Conservation (phyloP, 2,329 filamentous ascomycete genomes). For the Aspergillus sp. region DNA sequence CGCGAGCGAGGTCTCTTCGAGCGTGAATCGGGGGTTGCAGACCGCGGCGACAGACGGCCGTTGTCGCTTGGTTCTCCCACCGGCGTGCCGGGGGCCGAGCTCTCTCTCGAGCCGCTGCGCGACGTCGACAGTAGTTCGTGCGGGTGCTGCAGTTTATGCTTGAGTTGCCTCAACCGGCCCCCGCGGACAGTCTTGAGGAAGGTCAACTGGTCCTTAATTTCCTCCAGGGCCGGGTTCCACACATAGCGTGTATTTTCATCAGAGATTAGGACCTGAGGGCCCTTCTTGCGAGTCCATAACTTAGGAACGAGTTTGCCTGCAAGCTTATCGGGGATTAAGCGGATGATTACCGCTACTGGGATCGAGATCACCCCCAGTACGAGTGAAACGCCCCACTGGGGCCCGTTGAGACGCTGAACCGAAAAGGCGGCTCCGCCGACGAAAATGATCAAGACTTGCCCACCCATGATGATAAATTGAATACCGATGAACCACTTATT, state of each 20-base stretch:
- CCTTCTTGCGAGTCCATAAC: slow-evolving; percentile 28
- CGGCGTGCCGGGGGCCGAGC: slow-evolving; percentile 47
- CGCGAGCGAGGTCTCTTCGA: slow-evolving; percentile 44
- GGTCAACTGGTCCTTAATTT: slow-evolving; percentile 54
- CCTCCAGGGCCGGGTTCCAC: slow-evolving; percentile 54
- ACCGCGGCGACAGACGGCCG: slow-evolving; percentile 24
- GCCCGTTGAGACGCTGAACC: slow-evolving; percentile 50
- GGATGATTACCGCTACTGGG: slow-evolving; percentile 54
- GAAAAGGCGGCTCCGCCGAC: slow-evolving; percentile 60
- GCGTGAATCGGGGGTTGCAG: slow-evolving; percentile 47
- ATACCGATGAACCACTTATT: slow-evolving; percentile 50
- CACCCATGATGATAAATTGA: slow-evolving; percentile 56
- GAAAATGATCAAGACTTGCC: slow-evolving; percentile 64
- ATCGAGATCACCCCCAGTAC: slow-evolving; percentile 58
- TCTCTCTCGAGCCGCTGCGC: slow-evolving; percentile 32
- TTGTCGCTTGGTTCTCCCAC: slow-evolving; percentile 40
- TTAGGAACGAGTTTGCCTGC: slow-evolving; percentile 36
- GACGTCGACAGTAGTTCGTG: slow-evolving; percentile 36
- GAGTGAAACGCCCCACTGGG: slow-evolving; percentile 62
- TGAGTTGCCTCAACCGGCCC: slow-evolving; percentile 51
- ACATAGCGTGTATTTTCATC: slow-evolving; percentile 39
- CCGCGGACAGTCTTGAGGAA: slow-evolving; percentile 57
- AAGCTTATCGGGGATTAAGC: slow-evolving; percentile 51
- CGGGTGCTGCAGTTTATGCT: slow-evolving; percentile 54
- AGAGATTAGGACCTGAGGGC: slow-evolving; percentile 35